Evolutionary conservation across 75 land plant species (phyloP).

Genomic region (Chamaecyparis obtusa): DNA sequence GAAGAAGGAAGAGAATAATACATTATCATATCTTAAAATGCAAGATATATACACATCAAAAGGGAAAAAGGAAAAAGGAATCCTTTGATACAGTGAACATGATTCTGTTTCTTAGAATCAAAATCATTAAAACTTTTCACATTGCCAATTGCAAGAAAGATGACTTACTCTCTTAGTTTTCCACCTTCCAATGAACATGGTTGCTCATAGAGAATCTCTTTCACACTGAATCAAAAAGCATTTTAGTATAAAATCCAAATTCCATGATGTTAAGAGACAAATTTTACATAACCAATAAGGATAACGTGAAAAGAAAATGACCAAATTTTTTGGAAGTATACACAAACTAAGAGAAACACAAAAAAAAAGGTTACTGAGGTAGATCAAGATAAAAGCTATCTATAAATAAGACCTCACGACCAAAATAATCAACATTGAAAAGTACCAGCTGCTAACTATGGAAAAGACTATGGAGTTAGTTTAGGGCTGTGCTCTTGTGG

Average conservation of each 20-base stretch:
- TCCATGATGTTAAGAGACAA: not conserved
- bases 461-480: too few species aligned
- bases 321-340: not conserved
- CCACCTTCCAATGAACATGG: constrained; percentile 83
- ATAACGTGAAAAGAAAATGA: not conserved
- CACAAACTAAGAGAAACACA: not conserved
- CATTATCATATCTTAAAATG: not conserved
- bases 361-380: not conserved
- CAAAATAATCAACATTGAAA: not conserved
- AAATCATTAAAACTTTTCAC: not conserved
- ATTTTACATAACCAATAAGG: not conserved
- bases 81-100: not conserved
- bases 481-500: too few species aligned
- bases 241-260: not conserved
- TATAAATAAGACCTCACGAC: not conserved
- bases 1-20: constrained; percentile 13
- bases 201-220: constrained; percentile 84
- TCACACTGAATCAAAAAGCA: constrained; percentile 62
- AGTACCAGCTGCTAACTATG: not conserved
- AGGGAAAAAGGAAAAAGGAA: not conserved
- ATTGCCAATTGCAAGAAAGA: not conserved
- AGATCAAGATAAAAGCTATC: not conserved
- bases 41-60: not conserved
- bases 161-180: constrained; percentile 93
- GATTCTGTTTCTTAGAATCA: not conserved